Conservation (phyloP, 768 basidiomycete species). For the Boletales sp. region DNA sequence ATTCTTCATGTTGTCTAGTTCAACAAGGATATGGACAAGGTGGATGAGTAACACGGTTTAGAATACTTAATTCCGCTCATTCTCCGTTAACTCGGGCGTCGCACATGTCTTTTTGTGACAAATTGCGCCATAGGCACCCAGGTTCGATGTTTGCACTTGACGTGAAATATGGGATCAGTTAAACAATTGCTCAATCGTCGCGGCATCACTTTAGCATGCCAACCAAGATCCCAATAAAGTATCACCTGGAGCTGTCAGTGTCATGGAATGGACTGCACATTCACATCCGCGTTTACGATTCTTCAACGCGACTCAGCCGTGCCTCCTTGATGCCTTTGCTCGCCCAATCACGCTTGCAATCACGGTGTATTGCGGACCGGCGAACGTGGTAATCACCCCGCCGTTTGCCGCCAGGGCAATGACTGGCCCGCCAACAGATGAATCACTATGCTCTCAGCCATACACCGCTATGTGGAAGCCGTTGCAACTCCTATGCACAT, state of each 20-base stretch:
- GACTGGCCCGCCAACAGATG: constrained; percentile 53
- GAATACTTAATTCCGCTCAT: background rate
- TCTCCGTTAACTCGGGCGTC: background rate
- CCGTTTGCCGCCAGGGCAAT: constrained; percentile 46
- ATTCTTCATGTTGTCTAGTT: constrained; percentile 34
- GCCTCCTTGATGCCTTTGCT: background rate
- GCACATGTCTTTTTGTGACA: background rate
- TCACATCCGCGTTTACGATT: constrained; percentile 13
- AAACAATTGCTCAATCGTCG: background rate
- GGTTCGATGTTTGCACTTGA: no score
- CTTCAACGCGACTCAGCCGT: constrained; percentile 4
- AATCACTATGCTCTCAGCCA: constrained; percentile 52
- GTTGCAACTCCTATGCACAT: constrained; percentile 18
- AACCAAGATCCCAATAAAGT: constrained; percentile 40
- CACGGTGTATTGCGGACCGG: constrained; percentile 51
- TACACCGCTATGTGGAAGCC: constrained; percentile 30
- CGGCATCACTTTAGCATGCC: constrained; percentile 23
- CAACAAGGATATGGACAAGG: constrained; percentile 59
- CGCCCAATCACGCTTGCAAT: constrained; percentile 26
- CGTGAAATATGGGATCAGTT: background rate
- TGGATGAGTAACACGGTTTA: constrained; percentile 15
- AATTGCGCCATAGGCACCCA: background rate
- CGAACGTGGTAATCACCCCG: no score
- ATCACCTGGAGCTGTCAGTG: constrained; percentile 22
- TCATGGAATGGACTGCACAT: constrained; percentile 8